Conservation (phyloP, 2,329 filamentous ascomycete genomes). For the Rasamsonia emersonii region DNA sequence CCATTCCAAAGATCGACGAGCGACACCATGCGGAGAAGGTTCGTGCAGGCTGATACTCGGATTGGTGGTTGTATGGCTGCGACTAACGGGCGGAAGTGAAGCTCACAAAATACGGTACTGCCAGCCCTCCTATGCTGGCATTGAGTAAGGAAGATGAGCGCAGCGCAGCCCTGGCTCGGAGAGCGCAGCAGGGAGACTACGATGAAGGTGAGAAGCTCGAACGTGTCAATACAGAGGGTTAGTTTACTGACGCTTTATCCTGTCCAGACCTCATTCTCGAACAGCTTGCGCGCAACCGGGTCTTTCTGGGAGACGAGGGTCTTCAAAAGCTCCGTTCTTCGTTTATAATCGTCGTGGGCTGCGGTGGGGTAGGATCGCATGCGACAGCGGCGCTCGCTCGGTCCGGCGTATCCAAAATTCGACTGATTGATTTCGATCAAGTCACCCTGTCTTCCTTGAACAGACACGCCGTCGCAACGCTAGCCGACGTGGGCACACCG, state of each 20-base stretch:
- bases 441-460: conserved; percentile 92
- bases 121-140: conserved; percentile 19
- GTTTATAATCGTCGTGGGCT: conserved; percentile 84
- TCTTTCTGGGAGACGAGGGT: conserved; percentile 78
- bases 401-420: conserved; percentile 78
- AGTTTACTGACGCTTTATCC: conserved; percentile 1
- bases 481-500: conserved; percentile 84
- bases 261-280: conserved; percentile 76
- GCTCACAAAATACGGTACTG: conserved; percentile 43
- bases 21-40: conserved; percentile 45
- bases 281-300: conserved; percentile 84
- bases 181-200: conserved; percentile 55
- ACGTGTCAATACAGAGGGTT: not conserved
- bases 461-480: conserved; percentile 86
- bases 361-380: conserved; percentile 91
- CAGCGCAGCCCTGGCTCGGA: conserved; percentile 49
- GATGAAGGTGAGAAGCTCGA: conserved; percentile 44
- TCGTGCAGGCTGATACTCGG: conserved; percentile 4
- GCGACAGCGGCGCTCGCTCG: conserved; percentile 76
- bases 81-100: conserved; percentile 34
- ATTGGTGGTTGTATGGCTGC: not conserved
- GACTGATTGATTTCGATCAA: conserved; percentile 94
- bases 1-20: conserved; percentile 49
- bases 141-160: conserved; percentile 48
- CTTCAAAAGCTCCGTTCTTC: conserved; percentile 69